Evolutionary conservation across 306 rosid species (phyloP).

Genomic region (barrel medic (Medicago truncatula)): DNA sequence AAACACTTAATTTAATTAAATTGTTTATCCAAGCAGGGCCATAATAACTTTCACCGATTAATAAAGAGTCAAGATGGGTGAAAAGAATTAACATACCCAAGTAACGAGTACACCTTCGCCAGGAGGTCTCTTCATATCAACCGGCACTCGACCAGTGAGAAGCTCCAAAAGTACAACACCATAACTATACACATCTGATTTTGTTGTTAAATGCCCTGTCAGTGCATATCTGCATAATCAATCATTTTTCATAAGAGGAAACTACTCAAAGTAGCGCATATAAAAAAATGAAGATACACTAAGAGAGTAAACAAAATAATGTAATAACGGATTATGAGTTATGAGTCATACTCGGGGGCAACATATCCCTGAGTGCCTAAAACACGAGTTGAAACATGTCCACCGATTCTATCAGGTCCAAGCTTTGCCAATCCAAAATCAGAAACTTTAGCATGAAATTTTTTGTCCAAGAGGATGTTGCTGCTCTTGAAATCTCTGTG

Average conservation of each 20-base stretch:
- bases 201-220: constrained; percentile 94
- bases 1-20: background rate
- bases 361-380: constrained; percentile 96
- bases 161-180: constrained; percentile 95
- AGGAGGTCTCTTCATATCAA: constrained; percentile 89
- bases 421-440: constrained; percentile 96
- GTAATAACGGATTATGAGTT: constrained; percentile 33
- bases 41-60: background rate
- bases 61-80: constrained; percentile 1
- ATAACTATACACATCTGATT: constrained; percentile 92
- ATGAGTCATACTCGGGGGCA: constrained; percentile 80
- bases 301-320: constrained; percentile 15
- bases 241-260: constrained; percentile 31
- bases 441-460: constrained; percentile 87
- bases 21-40: background rate
- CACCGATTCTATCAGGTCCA: constrained; percentile 93
- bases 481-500: constrained; percentile 98
- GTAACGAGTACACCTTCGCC: constrained; percentile 94
- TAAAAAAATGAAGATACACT: background rate
- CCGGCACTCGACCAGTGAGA: constrained; percentile 91
- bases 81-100: constrained; percentile 67
- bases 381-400: constrained; percentile 92
- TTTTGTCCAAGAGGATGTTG: constrained; percentile 84
- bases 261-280: background rate
- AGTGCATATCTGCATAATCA: constrained; percentile 80